A percentile compares a stretch with the other conserved stretches of the same genome.
phyloP scores from a whole-genome alignment of 352 stramenopile genomes.

The Stephanocyclus meneghinianus region DNA sequence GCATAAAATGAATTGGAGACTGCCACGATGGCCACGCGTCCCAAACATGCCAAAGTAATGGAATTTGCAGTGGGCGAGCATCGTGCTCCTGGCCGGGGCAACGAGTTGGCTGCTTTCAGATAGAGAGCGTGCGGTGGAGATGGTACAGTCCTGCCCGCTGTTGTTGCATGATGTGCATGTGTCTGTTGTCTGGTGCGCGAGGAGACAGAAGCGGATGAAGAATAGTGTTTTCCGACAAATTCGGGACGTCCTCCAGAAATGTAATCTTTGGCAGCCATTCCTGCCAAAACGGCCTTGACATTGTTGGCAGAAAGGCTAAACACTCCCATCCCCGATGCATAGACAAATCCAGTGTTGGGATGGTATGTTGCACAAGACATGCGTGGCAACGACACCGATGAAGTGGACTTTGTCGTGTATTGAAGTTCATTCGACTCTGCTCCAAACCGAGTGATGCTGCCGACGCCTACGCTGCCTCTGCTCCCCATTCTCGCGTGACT shows the following conservation, averaged over 20 bases:
- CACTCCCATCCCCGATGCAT: constrained; percentile 55
- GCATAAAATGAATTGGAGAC: constrained; percentile 74
- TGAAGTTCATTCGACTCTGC: neutral
- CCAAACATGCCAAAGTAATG: constrained; percentile 59
- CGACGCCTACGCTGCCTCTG: neutral
- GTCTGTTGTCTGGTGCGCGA: constrained; percentile 3
- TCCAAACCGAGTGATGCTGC: neutral
- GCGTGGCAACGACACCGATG: constrained; percentile 40
- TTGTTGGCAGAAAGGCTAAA: constrained; percentile 26
- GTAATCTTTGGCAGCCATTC: constrained; percentile 1
- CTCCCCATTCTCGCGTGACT: constrained; percentile 1
- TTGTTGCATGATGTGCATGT: neutral
- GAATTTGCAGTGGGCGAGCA: constrained; percentile 40
- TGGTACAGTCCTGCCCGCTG: neutral
- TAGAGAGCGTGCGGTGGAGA: constrained; percentile 29
- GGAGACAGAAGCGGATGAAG: neutral
- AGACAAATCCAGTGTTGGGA: constrained; percentile 59
- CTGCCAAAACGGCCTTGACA: constrained; percentile 21
- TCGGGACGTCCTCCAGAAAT: neutral
- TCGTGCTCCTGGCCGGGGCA: constrained; percentile 61
- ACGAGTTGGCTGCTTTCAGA: constrained; percentile 22
- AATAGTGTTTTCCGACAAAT: constrained; percentile 4
- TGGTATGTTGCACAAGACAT: constrained; percentile 70
- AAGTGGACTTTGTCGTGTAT: neutral
- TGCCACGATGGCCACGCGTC: constrained; percentile 63